phyloP scores from a whole-genome alignment of 805 yeast genomes.

The Saturnispora zaruensis region DNA sequence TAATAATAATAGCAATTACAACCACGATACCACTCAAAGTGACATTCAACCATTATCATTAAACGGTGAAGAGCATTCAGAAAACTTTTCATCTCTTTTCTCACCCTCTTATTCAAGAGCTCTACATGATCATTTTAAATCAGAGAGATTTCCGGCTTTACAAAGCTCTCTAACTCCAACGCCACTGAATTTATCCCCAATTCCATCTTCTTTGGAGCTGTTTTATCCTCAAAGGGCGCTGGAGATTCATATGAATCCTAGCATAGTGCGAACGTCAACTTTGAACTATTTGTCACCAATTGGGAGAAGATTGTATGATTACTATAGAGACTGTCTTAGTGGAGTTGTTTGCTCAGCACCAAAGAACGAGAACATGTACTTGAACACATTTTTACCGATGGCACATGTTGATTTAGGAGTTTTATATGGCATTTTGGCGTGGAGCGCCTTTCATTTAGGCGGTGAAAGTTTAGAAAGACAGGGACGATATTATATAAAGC shows the following conservation, averaged over 20 bases:
- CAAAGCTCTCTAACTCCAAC: not conserved
- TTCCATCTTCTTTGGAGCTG: not conserved
- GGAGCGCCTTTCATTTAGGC: slow-evolving; percentile 48
- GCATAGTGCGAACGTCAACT: slow-evolving; percentile 22
- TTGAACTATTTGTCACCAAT: slow-evolving; percentile 26
- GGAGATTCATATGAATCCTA: slow-evolving; percentile 24
- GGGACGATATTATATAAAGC: slow-evolving; percentile 40
- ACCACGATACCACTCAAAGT: not conserved
- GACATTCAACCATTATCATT: slow-evolving; percentile 7
- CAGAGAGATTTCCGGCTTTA: not conserved
- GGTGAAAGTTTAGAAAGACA: slow-evolving; percentile 35
- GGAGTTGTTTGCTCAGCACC: slow-evolving; percentile 41
- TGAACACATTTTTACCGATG: slow-evolving; percentile 45
- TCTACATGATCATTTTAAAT: slow-evolving; percentile 18
- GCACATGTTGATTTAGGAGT: slow-evolving; percentile 46
- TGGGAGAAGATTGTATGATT: slow-evolving; percentile 33
- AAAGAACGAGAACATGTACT: slow-evolving; percentile 40
- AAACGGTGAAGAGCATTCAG: slow-evolving; percentile 8
- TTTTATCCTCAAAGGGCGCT: not conserved
- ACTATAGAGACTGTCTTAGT: slow-evolving; percentile 39
- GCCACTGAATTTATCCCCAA: not conserved
- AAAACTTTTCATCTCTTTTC: slow-evolving; percentile 15
- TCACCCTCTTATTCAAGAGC: slow-evolving; percentile 21
- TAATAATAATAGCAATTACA: slow-evolving; percentile 12
- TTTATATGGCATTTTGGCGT: slow-evolving; percentile 42